Base-by-base conservation (phyloP, 2,329 filamentous ascomycete species). In the Pyrenophora seminiperda region DNA sequence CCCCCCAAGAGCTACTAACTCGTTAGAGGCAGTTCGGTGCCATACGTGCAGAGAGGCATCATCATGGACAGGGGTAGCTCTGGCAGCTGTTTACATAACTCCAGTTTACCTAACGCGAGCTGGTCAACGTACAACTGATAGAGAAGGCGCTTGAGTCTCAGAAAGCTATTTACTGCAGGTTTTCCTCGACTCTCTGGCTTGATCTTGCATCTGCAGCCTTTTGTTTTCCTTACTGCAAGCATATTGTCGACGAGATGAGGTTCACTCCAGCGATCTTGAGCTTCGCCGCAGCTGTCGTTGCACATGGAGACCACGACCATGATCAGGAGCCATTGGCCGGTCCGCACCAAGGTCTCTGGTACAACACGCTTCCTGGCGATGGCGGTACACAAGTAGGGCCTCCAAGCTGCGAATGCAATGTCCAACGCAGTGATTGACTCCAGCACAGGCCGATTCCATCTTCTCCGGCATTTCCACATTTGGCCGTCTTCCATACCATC, bases 401-500 rank as follows among this genome's bases (percentile, higher is more conserved):
- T 38, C 24, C 6, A 32, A 5, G 11, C 29, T 4, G 14, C 3
- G 11, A 1, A 32, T n/a, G 10, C 4, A 18, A 34, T 7, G 3
- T 24, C 10, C 13, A 13, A 17, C 20, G 18, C 22, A 45, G 36
- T 27, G 30, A 53, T 54, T 70, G 47, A 71, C 55, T 2, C 33
- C 18, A 38, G 3, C 29, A 32, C 53, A 92, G 87, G 90, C 90
- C 52, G 90, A 95, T 71, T 91, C 89, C 0, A 89, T 94, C 50
- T 95, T 94, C 75, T 93, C 89, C 1, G 90, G 90, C 20, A 94
- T 95, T 66, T 89, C 88, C 1, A 95, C 90, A 6, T 94, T 94
- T 68, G 90, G 89, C 9, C 85, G 89, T 41, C 76, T 94, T 33
- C 85, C 86, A 5, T 94, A 95, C 74, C 83, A 81, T 50, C 88